Conservation (phyloP, 2,329 filamentous ascomycete species). For the Neospermospora avenae region DNA sequence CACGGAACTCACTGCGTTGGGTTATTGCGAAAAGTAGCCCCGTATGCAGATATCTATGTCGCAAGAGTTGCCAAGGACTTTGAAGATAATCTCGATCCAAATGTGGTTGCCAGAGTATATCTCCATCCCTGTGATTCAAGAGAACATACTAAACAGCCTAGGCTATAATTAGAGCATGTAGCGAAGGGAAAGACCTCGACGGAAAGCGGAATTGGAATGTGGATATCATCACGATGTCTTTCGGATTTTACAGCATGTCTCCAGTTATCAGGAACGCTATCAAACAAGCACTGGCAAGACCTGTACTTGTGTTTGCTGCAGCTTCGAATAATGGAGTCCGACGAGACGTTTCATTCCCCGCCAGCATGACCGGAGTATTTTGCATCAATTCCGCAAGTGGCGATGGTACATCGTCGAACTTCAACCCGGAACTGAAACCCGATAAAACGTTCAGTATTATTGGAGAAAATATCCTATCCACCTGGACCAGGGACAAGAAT, state of each 20-base stretch:
- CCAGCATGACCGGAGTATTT: constrained; percentile 15
- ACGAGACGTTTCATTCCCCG: constrained; percentile 19
- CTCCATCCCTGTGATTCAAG: background rate
- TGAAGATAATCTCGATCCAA: constrained; percentile 10
- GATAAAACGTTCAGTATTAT: constrained; percentile 26
- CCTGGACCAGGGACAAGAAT: constrained; percentile 17
- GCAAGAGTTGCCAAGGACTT: constrained; percentile 27
- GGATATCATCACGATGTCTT: constrained; percentile 27
- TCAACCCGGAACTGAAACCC: constrained; percentile 21
- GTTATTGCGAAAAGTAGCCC: constrained; percentile 31
- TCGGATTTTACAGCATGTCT: constrained; percentile 16
- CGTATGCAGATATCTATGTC: constrained; percentile 34
- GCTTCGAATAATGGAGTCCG: constrained; percentile 22
- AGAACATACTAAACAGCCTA: background rate
- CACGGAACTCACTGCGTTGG: constrained; percentile 35
- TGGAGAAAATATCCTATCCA: constrained; percentile 25
- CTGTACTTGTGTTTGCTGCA: constrained; percentile 21
- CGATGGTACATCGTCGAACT: constrained; percentile 13
- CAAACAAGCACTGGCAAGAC: constrained; percentile 8
- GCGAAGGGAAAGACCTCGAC: constrained; percentile 3
- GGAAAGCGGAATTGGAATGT: constrained; percentile 24
- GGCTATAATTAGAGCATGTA: constrained; percentile 24
- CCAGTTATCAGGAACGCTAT: constrained; percentile 10
- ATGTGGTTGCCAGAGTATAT: constrained; percentile 19
- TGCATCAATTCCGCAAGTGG: constrained; percentile 21